phyloP scores from a whole-genome alignment of 106 monocot species.

The Vanilla planifolia region DNA sequence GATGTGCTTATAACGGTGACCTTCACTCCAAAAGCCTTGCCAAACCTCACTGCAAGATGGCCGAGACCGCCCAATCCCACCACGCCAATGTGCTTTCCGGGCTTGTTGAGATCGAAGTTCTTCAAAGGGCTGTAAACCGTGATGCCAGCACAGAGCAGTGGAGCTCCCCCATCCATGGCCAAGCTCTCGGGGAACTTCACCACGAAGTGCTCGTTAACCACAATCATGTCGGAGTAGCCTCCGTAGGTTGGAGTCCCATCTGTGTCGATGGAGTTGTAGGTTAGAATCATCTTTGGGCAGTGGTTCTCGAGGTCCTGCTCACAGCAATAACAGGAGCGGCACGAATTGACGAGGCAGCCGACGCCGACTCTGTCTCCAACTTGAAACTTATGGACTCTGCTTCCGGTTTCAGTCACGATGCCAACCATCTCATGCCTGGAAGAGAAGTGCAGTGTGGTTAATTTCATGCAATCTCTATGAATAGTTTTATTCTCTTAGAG shows the following conservation, averaged over 20 bases:
- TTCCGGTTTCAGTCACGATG: slow-evolving; percentile 46
- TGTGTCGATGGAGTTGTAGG: slow-evolving; percentile 29
- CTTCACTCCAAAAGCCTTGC: slow-evolving; percentile 71
- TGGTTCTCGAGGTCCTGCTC: slow-evolving; percentile 44
- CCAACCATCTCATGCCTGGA: slow-evolving; percentile 85
- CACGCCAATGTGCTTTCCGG: slow-evolving; percentile 63
- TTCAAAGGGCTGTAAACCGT: slow-evolving; percentile 75
- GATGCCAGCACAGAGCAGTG: slow-evolving; percentile 69
- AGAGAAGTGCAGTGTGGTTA: too few species aligned
- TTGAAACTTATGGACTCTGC: slow-evolving; percentile 41
- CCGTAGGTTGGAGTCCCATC: slow-evolving; percentile 54
- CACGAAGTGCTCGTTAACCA: slow-evolving; percentile 51
- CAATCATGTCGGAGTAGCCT: slow-evolving; percentile 53
- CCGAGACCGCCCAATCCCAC: slow-evolving; percentile 78
- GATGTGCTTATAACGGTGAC: slow-evolving; percentile 73
- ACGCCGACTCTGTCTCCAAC: slow-evolving; percentile 67
- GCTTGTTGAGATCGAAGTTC: slow-evolving; percentile 36
- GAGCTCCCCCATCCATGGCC: slow-evolving; percentile 60
- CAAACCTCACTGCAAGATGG: slow-evolving; percentile 74
- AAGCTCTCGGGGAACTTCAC: slow-evolving; percentile 43
- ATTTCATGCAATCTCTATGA: too few species aligned
- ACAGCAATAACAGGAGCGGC: slow-evolving; percentile 45
- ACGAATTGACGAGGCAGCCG: slow-evolving; percentile 62
- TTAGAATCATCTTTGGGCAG: slow-evolving; percentile 31
- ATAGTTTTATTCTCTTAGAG: too few species aligned